Evolutionary conservation across 495 filamentous ascomycete genomes (phyloP).

Genomic region (Neurospora tetraspora): DNA sequence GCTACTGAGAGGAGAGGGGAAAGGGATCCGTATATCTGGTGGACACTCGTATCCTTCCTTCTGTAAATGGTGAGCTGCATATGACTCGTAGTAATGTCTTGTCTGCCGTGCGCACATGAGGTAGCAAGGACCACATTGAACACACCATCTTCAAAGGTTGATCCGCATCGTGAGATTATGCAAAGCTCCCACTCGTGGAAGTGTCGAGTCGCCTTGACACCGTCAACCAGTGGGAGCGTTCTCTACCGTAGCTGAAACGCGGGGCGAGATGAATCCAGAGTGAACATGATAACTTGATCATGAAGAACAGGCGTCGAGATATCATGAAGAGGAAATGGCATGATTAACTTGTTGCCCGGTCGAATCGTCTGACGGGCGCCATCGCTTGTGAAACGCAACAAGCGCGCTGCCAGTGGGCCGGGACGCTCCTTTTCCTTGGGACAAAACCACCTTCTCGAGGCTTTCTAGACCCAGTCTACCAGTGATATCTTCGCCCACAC

Average conservation of each 20-base stretch:
- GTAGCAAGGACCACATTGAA: not conserved
- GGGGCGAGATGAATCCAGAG: not conserved
- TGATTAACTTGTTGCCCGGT: not conserved
- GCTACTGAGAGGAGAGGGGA: not conserved
- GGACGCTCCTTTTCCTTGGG: not conserved
- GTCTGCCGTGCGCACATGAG: not conserved
- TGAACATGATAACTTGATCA: not conserved
- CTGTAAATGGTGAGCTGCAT: not conserved
- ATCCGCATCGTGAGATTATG: not conserved
- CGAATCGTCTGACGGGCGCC: slow-evolving; percentile 1
- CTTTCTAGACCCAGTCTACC: not conserved
- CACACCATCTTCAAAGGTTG: not conserved
- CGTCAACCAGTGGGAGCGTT: not conserved
- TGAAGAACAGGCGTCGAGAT: not conserved
- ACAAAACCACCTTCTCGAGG: not conserved
- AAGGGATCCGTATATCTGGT: not conserved
- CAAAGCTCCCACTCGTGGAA: not conserved
- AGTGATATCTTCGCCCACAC: not conserved
- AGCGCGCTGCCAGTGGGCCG: slow-evolving; percentile 16
- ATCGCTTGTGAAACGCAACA: slow-evolving; percentile 23
- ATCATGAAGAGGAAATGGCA: slow-evolving; percentile 4
- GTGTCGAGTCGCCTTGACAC: not conserved
- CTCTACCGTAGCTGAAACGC: not conserved
- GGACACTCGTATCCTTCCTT: not conserved
- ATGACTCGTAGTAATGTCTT: not conserved